Conservation (phyloP, 2,329 filamentous ascomycete genomes). For the Botryotinia calthae region DNA sequence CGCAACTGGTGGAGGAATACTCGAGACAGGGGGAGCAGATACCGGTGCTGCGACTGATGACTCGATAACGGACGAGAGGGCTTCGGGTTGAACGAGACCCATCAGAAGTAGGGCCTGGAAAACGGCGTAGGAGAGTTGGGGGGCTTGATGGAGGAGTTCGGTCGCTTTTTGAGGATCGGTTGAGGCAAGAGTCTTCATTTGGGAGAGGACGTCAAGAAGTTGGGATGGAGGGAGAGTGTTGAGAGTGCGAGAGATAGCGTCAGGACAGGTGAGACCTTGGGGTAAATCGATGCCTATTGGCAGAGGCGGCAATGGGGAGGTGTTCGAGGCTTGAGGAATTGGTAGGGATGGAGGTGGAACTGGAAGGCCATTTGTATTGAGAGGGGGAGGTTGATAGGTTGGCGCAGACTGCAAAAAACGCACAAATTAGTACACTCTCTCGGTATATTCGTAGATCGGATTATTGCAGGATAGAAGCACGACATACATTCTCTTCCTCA, state of each 20-base stretch:
- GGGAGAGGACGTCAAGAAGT: constrained; percentile 86
- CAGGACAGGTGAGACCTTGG: constrained; percentile 76
- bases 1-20: constrained; percentile 34
- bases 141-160: constrained; percentile 82
- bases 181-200: constrained; percentile 89
- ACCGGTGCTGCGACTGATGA: constrained; percentile 43
- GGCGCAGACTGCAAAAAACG: not conserved
- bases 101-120: constrained; percentile 93
- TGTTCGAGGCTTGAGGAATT: constrained; percentile 29
- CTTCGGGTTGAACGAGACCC: constrained; percentile 82
- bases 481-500: constrained; percentile 53
- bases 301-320: constrained; percentile 69
- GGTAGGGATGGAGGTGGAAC: constrained; percentile 37
- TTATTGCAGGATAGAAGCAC: not conserved
- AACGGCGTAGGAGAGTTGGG: constrained; percentile 89
- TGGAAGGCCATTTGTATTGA: constrained; percentile 34
- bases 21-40: constrained; percentile 41
- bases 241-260: constrained; percentile 89
- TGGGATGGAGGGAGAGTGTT: constrained; percentile 82
- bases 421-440: not conserved
- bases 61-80: constrained; percentile 79
- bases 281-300: constrained; percentile 83
- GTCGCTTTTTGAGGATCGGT: constrained; percentile 79
- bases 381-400: constrained; percentile 16
- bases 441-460: not conserved